Percentiles rank a stretch among this genome's conserved stretches.
phyloP scores from a whole-genome alignment of 2,329 filamentous ascomycete species.

The Macrophomina phaseolina region DNA sequence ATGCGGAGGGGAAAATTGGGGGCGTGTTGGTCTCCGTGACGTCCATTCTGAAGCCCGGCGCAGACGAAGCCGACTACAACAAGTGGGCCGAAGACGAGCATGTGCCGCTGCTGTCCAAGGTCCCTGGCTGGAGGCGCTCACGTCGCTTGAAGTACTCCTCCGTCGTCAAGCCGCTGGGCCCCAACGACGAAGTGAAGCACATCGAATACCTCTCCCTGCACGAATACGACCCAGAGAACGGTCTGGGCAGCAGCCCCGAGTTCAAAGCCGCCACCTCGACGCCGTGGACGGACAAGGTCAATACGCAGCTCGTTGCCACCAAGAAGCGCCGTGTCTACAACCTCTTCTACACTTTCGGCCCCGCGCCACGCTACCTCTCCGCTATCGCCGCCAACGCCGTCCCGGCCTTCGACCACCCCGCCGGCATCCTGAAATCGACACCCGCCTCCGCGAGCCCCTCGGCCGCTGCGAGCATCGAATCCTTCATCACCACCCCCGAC shows the following conservation, averaged over 20 bases:
- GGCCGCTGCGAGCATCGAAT: constrained; percentile 60
- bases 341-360: constrained; percentile 81
- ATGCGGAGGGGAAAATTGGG: constrained; percentile 64
- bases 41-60: constrained; percentile 62
- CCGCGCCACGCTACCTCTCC: constrained; percentile 71
- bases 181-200: constrained; percentile 40
- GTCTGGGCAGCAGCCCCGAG: constrained; percentile 64
- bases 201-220: constrained; percentile 68
- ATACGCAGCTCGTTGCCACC: constrained; percentile 62
- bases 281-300: constrained; percentile 65
- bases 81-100: constrained; percentile 81
- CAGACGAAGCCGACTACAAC: constrained; percentile 60
- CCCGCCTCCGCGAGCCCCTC: constrained; percentile 41
- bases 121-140: constrained; percentile 80
- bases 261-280: constrained; percentile 69
- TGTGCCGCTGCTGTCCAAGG: constrained; percentile 70
- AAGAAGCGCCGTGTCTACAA: constrained; percentile 68
- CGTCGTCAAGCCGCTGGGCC: constrained; percentile 56
- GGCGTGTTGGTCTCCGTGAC: constrained; percentile 68
- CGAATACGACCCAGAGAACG: constrained; percentile 73
- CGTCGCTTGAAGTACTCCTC: constrained; percentile 71
- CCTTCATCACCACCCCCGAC: constrained; percentile 72
- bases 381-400: constrained; percentile 58
- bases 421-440: constrained; percentile 62
- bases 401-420: constrained; percentile 56